These are phyloP conservation scores for Trichoderma sp. DNA, from an alignment of 2,329 filamentous ascomycete genomes.

Conservation along the genomic window DNA sequence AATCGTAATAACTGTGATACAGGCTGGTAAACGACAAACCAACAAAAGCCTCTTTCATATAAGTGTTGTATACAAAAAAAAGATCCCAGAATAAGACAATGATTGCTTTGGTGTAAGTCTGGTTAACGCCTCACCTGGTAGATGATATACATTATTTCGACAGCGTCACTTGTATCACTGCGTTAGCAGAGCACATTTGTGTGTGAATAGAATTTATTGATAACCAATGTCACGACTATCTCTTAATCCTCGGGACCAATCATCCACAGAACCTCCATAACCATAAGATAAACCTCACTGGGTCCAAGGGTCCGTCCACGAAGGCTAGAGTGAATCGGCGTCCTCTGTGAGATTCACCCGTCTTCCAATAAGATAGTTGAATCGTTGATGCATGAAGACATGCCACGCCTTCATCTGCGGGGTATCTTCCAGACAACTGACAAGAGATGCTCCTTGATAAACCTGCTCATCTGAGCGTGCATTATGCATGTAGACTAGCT, in stretches of 20 bases:
- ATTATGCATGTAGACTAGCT: background rate
- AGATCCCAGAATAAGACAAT: background rate
- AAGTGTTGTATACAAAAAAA: background rate
- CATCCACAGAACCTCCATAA: background rate
- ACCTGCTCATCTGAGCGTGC: background rate
- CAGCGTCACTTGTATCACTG: background rate
- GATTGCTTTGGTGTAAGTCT: background rate
- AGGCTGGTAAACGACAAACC: background rate
- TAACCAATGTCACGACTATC: background rate
- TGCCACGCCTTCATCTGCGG: background rate
- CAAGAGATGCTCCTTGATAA: background rate
- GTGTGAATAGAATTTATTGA: background rate
- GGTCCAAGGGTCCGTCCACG: background rate
- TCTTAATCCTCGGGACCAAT: background rate
- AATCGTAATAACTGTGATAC: background rate
- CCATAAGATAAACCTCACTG: background rate
- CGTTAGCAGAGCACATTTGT: background rate
- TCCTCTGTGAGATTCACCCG: background rate
- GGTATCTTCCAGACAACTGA: background rate
- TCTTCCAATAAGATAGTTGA: background rate
- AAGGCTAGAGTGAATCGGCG: background rate
- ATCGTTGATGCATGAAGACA: background rate
- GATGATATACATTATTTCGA: background rate
- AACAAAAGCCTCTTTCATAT: background rate
- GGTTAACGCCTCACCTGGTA: background rate